Conservation (phyloP, 495 filamentous ascomycete genomes). For the Lophiostoma macrostomum region DNA sequence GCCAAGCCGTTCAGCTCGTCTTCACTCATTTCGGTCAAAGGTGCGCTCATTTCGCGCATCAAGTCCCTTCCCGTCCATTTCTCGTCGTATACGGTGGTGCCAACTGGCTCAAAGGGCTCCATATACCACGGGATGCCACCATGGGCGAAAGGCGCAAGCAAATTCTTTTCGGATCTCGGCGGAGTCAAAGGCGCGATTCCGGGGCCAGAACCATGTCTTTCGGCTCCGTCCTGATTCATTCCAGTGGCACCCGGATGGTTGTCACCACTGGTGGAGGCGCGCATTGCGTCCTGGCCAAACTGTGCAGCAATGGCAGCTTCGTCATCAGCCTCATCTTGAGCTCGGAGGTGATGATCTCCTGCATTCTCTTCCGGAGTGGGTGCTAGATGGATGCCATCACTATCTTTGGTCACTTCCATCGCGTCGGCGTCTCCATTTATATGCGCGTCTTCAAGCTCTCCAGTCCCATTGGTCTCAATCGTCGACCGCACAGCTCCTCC, state of each 20-base stretch:
- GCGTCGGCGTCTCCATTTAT: neutral
- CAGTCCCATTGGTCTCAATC: neutral
- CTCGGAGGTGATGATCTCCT: slow-evolving; percentile 22
- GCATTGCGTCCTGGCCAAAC: slow-evolving; percentile 13
- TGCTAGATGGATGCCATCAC: slow-evolving; percentile 33
- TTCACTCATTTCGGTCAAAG: slow-evolving; percentile 83
- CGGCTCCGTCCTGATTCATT: slow-evolving; percentile 1
- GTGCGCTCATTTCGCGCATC: slow-evolving; percentile 75
- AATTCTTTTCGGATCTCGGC: slow-evolving; percentile 45
- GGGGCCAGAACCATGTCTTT: neutral
- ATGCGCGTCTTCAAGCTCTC: neutral
- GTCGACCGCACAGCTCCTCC: slow-evolving; percentile 3
- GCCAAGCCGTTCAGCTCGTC: slow-evolving; percentile 71
- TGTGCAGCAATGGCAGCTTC: slow-evolving; percentile 31
- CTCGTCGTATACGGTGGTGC: slow-evolving; percentile 73
- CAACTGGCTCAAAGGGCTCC: slow-evolving; percentile 71
- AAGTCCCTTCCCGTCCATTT: slow-evolving; percentile 74
- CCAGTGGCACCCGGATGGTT: slow-evolving; percentile 8
- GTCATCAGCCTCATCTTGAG: slow-evolving; percentile 22
- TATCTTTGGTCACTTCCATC: slow-evolving; percentile 29
- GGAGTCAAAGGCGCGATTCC: slow-evolving; percentile 42
- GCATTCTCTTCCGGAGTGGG: slow-evolving; percentile 35
- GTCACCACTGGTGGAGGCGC: slow-evolving; percentile 1
- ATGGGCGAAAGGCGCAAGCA: slow-evolving; percentile 56
- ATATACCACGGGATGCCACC: slow-evolving; percentile 90